A percentile compares a stretch with the other conserved stretches of the same genome.
Conservation (phyloP, 495 filamentous ascomycete species). For the Antarctomyces pellizariae region DNA sequence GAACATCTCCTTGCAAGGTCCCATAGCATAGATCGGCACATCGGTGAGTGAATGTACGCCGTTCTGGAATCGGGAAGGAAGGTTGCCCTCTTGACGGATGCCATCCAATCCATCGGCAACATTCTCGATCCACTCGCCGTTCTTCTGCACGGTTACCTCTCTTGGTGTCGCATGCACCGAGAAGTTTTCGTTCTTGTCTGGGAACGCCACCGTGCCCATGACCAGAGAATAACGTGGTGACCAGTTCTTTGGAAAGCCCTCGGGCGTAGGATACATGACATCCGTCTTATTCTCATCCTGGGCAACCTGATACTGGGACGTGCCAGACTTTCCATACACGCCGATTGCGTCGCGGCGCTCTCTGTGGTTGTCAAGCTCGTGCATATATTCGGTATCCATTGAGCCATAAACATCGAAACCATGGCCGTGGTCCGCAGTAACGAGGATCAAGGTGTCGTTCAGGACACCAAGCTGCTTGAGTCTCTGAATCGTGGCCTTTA, state of each 20-base stretch:
- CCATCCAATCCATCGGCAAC: slow-evolving; percentile 36
- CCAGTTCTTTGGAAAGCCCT: slow-evolving; percentile 52
- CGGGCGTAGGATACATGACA: slow-evolving; percentile 32
- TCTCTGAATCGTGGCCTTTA: slow-evolving; percentile 38
- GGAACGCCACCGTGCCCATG: slow-evolving; percentile 34
- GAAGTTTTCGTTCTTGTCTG: slow-evolving; percentile 45
- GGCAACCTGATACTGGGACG: slow-evolving; percentile 39
- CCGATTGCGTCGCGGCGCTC: slow-evolving; percentile 43
- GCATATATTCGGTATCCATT: slow-evolving; percentile 25
- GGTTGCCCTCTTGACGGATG: slow-evolving; percentile 43
- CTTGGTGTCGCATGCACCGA: slow-evolving; percentile 33
- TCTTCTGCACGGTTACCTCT: slow-evolving; percentile 14
- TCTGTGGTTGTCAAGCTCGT: slow-evolving; percentile 34
- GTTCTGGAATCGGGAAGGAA: slow-evolving; percentile 23
- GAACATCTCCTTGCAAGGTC: slow-evolving; percentile 49
- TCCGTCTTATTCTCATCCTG: slow-evolving; percentile 14
- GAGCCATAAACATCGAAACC: slow-evolving; percentile 42
- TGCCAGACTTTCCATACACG: slow-evolving; percentile 36
- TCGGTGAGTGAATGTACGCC: slow-evolving; percentile 56
- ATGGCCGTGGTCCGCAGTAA: slow-evolving; percentile 59
- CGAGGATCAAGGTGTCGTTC: slow-evolving; percentile 42
- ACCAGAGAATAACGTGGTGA: slow-evolving; percentile 53
- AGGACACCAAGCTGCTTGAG: slow-evolving; percentile 29
- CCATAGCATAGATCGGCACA: slow-evolving; percentile 48
- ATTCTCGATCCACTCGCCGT: slow-evolving; percentile 30